Base-by-base conservation (phyloP, 2,329 filamentous ascomycete species). In the Claviceps sp. region DNA sequence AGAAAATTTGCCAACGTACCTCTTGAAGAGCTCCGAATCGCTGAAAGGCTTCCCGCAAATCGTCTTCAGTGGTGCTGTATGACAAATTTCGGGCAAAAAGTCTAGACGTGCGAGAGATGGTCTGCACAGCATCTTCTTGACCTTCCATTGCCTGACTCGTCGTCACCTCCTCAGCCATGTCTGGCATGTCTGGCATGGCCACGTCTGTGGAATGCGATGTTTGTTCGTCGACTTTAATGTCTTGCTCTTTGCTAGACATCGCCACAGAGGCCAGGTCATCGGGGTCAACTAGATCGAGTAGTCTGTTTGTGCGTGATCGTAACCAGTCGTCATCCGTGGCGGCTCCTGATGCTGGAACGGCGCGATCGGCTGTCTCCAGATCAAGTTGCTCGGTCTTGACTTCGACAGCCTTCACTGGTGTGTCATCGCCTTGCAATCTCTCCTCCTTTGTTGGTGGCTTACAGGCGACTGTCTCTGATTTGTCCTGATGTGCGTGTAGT, bases 291-390 rank as follows among this genome's bases (percentile, higher is more conserved):
- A 97, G 73, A 65, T 91, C 93, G 49, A 96, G 75, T 48, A 95
- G 72, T 60, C 91, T 80, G 68, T 84, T 96, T 14, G 90, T 97
- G 59, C 87, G 82, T 56, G 87, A 91, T 53, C 91, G 82, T 59
- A 96, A 74, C 93, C 93, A 98, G 67, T 97, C 90, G 55, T 84
- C 82, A 68, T 96, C 89, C 22, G 85, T 84, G 3, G 82, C 84
- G 3, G 82, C 74, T 49, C 72, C 71, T 58, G 63, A 52, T 59
- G 61, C 53, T 55, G 60, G 57, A 44, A 61, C 56, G 49, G 62
- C 58, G 52, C 58, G 56, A 49, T 61, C 58, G 50, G 56, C 54
- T 49, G 56, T 55, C 52, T 61, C 58, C 52, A 55, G 50, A 51
- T 56, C 54, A 53, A 56, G 50, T 48, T 51, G 53, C 50, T 55